Evolutionary conservation across 805 yeast genomes (phyloP).

Genomic region (Saccharomyces mikatae): DNA sequence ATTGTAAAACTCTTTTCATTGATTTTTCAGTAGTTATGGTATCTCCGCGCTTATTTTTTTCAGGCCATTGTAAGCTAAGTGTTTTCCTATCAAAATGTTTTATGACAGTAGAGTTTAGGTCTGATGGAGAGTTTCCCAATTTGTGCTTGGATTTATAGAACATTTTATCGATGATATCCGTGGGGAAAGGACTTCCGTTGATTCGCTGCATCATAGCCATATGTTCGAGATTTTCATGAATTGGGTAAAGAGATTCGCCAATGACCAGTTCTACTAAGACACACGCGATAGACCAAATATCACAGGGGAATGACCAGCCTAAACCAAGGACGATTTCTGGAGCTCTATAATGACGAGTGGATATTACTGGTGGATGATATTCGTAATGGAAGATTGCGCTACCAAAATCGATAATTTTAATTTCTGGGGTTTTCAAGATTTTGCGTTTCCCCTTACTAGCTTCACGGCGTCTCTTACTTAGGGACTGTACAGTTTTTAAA

Average conservation of each 20-base stretch:
- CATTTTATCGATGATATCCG: slow-evolving; percentile 29
- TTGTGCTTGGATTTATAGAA: slow-evolving; percentile 26
- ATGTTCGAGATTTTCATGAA: slow-evolving; percentile 92
- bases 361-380: slow-evolving; percentile 83
- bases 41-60: slow-evolving; percentile 22
- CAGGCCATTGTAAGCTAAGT: slow-evolving; percentile 26
- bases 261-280: slow-evolving; percentile 83
- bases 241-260: slow-evolving; percentile 90
- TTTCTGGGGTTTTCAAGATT: slow-evolving; percentile 61
- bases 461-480: slow-evolving; percentile 24
- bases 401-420: slow-evolving; percentile 94
- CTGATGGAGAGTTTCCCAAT: slow-evolving; percentile 28
- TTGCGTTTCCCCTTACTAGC: slow-evolving; percentile 28
- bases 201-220: slow-evolving; percentile 89
- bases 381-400: slow-evolving; percentile 91
- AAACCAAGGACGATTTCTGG: slow-evolving; percentile 90
- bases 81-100: slow-evolving; percentile 24
- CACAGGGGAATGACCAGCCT: slow-evolving; percentile 98
- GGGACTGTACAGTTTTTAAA: slow-evolving; percentile 9
- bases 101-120: slow-evolving; percentile 26
- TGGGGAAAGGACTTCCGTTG: slow-evolving; percentile 44
- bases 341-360: slow-evolving; percentile 94
- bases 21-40: slow-evolving; percentile 24
- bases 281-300: slow-evolving; percentile 95
- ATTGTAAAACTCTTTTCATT: slow-evolving; percentile 24